Base-by-base conservation (phyloP, 2,329 filamentous ascomycete genomes). In the Curvularia sp. region DNA sequence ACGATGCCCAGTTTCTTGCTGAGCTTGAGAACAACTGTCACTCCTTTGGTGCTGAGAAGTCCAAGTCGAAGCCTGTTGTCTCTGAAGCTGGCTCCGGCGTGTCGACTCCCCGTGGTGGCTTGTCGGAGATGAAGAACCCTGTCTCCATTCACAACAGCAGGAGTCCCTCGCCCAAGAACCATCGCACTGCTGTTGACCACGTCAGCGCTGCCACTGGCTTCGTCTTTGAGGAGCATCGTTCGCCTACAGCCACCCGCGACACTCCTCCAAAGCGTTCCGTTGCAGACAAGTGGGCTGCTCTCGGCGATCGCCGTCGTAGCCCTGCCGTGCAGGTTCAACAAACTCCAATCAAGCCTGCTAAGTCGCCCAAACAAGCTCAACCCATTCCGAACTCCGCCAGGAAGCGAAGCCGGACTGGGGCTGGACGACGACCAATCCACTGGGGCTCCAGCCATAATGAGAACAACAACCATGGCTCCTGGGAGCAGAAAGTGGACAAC, bases 271-370 rank as follows among this genome's bases (percentile, higher is more conserved):
- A 91, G 80, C 86, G 85, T 54, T 80, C 78, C 23, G 78, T 79
- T 66, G 75, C 91, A 51, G 94, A 97, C 78, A 97, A 96, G 76
- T 98, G 94, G 94, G 87, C 90, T 23, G 91, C 88, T 12, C 83
- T 98, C 48, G 94, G 94, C 62, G 90, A 96, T 74, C 89, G 90
- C 70, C 87, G 94, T 54, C 88, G 93, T 60, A 91, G 68, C 87
- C 57, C 86, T 84, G 61, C 63, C 23, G 72, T 83, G 43, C 72
- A 83, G 61, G 82, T 74, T 15, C 82, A 60, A 80, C 57, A 67
- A 41, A 73, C 71, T 45, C 70, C 72, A 5, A 84, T 66, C 68
- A 81, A 80, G 69, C 74, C 76, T 55, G 81, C 72, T 25, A 77
- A 64, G 58, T 62, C 67, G 43, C 57, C 72, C 43, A 79, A 72